Conservation (phyloP, 345 rosid species). For the Lenwebbia sp. region DNA sequence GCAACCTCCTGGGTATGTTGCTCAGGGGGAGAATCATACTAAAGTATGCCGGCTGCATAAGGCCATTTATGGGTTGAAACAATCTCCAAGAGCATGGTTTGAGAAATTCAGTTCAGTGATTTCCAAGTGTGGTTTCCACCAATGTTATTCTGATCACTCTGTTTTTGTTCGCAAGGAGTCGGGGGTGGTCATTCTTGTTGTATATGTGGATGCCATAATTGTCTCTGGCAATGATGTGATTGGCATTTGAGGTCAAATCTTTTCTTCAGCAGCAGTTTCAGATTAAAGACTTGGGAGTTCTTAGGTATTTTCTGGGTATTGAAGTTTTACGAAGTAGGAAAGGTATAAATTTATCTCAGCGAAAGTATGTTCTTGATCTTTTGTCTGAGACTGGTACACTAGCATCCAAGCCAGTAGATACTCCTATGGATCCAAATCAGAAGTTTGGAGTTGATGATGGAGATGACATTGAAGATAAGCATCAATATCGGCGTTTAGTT, state of each 20-base stretch:
- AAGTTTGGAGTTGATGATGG: not conserved
- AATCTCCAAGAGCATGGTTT: not conserved
- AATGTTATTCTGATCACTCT: no score
- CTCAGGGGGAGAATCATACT: not conserved
- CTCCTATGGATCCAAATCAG: no score
- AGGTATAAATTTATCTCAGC: not conserved
- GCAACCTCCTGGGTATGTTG: not conserved
- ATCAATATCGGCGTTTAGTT: no score
- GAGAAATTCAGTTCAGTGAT: rapidly evolving
- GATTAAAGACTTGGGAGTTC: not conserved
- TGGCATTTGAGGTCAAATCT: not conserved
- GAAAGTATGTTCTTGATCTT: not conserved
- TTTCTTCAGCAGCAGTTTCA: not conserved
- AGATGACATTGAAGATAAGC: not conserved
- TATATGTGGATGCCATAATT: not conserved
- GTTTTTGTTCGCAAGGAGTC: rapidly evolving
- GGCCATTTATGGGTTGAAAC: no score
- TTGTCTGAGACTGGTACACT: not conserved
- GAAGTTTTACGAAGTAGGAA: not conserved
- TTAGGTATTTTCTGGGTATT: not conserved
- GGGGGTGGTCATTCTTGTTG: not conserved
- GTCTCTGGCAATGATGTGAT: not conserved
- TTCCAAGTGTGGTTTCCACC: not conserved
- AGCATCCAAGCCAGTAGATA: not conserved
- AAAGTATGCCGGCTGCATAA: no score